Evolutionary conservation across 257 asterid species (phyloP).

Genomic region (Gentiana straminea): DNA sequence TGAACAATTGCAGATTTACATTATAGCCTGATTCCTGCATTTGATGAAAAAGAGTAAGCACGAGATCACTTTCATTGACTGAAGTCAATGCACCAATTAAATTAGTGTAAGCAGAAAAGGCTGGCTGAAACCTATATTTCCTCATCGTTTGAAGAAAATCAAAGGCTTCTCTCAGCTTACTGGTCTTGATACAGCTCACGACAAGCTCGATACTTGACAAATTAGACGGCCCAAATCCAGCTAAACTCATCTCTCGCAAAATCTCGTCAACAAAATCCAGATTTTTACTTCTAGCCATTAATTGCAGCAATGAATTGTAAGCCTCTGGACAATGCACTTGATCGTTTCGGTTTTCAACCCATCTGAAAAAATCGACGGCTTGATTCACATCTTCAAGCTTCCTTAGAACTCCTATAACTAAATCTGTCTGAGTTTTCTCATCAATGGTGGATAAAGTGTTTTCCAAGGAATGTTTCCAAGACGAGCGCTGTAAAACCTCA

Average conservation of each 20-base stretch:
- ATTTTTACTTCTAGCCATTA: slow-evolving; percentile 47
- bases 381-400: slow-evolving; percentile 50
- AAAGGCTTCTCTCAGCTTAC: slow-evolving; percentile 44
- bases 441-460: slow-evolving; percentile 36
- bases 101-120: slow-evolving; percentile 80
- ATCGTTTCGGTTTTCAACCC: slow-evolving; percentile 48
- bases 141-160: slow-evolving; percentile 67
- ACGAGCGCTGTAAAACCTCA: slow-evolving; percentile 37
- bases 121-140: slow-evolving; percentile 61
- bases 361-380: slow-evolving; percentile 51
- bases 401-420: slow-evolving; percentile 64
- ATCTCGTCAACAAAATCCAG: slow-evolving; percentile 37
- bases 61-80: slow-evolving; percentile 49
- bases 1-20: slow-evolving; percentile 63
- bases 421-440: slow-evolving; percentile 32
- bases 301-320: slow-evolving; percentile 57
- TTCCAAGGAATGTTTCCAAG: slow-evolving; percentile 65
- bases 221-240: slow-evolving; percentile 58
- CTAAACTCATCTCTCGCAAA: slow-evolving; percentile 68
- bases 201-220: slow-evolving; percentile 51
- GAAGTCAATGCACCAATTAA: slow-evolving; percentile 62
- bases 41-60: slow-evolving; percentile 67
- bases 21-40: slow-evolving; percentile 84
- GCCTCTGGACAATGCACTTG: slow-evolving; percentile 50
- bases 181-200: slow-evolving; percentile 35